Evolutionary conservation across 2,329 filamentous ascomycete species (phyloP).

Genomic region (Fusarium bactridioides): DNA sequence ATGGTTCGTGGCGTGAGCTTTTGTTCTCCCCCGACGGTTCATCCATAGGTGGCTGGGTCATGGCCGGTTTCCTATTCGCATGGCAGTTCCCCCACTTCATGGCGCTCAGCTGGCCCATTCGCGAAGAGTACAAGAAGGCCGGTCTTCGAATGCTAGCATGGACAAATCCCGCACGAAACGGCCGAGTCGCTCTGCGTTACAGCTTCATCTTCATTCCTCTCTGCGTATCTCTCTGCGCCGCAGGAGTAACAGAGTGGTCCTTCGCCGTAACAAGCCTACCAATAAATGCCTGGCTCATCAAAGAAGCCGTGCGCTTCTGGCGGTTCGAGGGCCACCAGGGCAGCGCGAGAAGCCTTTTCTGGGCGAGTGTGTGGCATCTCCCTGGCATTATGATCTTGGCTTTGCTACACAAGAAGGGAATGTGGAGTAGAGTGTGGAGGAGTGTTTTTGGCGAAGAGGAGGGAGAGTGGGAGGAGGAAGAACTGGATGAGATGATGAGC

Average conservation of each 20-base stretch:
- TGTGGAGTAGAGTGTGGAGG: constrained; percentile 85
- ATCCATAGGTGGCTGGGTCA: constrained; percentile 83
- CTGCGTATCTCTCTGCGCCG: constrained; percentile 80
- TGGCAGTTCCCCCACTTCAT: constrained; percentile 99
- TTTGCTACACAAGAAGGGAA: constrained; percentile 90
- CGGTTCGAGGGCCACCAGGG: constrained; percentile 78
- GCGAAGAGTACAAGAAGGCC: constrained; percentile 83
- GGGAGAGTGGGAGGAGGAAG: constrained; percentile 66
- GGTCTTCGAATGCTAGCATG: constrained; percentile 80
- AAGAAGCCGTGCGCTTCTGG: constrained; percentile 85
- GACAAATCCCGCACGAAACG: constrained; percentile 86
- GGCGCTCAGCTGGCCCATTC: constrained; percentile 86
- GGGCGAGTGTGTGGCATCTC: constrained; percentile 97
- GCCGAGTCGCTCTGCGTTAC: constrained; percentile 87
- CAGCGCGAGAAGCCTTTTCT: constrained; percentile 85
- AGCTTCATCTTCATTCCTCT: constrained; percentile 86
- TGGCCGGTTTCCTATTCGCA: constrained; percentile 84
- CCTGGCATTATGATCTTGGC: constrained; percentile 89
- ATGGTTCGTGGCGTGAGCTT: constrained; percentile 80
- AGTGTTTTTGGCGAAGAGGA: constrained; percentile 69
- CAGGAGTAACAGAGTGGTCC: constrained; percentile 82
- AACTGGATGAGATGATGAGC: constrained; percentile 52
- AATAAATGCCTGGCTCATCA: constrained; percentile 85
- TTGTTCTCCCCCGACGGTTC: constrained; percentile 71
- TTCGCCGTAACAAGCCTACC: constrained; percentile 83